Evolutionary conservation across 805 yeast genomes (phyloP), one percentile per base, ranked within the genome.

Genomic region (Yamadazyma tumulicola): DNA sequence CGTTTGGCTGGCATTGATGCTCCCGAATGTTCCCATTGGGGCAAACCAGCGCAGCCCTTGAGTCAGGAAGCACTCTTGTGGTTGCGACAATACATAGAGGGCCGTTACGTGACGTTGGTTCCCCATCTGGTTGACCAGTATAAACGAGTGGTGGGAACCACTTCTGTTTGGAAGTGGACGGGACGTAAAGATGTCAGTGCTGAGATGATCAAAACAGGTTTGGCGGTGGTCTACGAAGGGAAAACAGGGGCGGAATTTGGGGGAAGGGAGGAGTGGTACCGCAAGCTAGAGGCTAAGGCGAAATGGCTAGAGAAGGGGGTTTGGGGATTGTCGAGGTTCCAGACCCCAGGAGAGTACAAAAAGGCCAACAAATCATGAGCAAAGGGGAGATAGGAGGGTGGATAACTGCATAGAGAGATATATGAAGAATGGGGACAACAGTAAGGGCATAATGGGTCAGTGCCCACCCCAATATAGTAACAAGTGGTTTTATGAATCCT

Each of bases 1-100:
- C 69, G 98, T 31, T 62, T 93, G 14, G 84, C 93, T 58, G 98
- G 97, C 0, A 81, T 91, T 11, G 98, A 93, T 68, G 98, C 98
- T 0, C 98, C 98, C 1, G 98, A 93, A 53, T 67, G 94, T 27
- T 75, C 95, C 1, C 97, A 93, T 64, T 93, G 86, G 58, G 98
- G 98, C 1, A 83, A 84, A 41, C 88, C 94, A 0, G 83, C 95
- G 0, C 98, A 93, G 54, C 91, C 93, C 0, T 84, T 60, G 52
- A 77, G 93, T 22, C 85, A 79, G 26, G 97, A 93, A 46, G 93
- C 97, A 0, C 57, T 89, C 37, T 51, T 50, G 4, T 93, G 96
- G 96, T 64, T 93, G 21, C 66, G 81, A 23, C 46, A 59, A 10
- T 83, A 75, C 49, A 51, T 91, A 2, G 50, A 82, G 35, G 91